phyloP scores from a whole-genome alignment of 768 basidiomycete species.

The Boletus rufocinnamomeus region DNA sequence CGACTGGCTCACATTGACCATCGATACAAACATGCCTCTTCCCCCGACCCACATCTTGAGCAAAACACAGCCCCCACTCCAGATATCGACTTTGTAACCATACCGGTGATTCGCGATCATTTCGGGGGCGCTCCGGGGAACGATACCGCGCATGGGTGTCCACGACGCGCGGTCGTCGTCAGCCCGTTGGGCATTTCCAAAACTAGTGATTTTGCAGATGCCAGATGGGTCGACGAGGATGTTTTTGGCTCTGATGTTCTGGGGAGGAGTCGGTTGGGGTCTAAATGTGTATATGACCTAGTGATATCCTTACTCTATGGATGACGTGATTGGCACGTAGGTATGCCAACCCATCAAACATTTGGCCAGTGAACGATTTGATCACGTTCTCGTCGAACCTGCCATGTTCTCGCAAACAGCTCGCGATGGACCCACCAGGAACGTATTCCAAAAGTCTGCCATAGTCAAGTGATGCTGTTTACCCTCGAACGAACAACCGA shows the following conservation, averaged over 20 bases:
- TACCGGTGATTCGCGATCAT: constrained; percentile 84
- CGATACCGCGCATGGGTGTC: constrained; percentile 94
- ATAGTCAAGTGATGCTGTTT: constrained; percentile 1
- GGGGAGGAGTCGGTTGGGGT: neutral
- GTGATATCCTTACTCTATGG: constrained; percentile 64
- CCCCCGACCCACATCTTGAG: constrained; percentile 95
- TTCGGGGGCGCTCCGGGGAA: constrained; percentile 98
- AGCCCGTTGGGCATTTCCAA: constrained; percentile 90
- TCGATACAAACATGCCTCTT: constrained; percentile 78
- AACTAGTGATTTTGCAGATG: constrained; percentile 93
- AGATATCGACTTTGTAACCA: constrained; percentile 94
- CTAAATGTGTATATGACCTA: neutral
- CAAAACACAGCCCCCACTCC: constrained; percentile 94
- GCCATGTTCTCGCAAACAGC: constrained; percentile 81
- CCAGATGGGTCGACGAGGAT: constrained; percentile 89
- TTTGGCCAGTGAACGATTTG: constrained; percentile 87
- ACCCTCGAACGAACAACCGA: constrained; percentile 14
- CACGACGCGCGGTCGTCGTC: constrained; percentile 77
- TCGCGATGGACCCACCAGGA: constrained; percentile 89
- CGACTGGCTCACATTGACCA: constrained; percentile 67
- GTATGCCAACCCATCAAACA: constrained; percentile 84
- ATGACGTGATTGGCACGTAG: constrained; percentile 86
- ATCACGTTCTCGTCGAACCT: constrained; percentile 87
- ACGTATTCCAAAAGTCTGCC: constrained; percentile 94
- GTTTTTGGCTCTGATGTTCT: constrained; percentile 96